Evolutionary conservation across 345 rosid species (phyloP), one percentile per base, ranked within the genome.

Genomic region (Rhodomyrtus tomentosa): DNA sequence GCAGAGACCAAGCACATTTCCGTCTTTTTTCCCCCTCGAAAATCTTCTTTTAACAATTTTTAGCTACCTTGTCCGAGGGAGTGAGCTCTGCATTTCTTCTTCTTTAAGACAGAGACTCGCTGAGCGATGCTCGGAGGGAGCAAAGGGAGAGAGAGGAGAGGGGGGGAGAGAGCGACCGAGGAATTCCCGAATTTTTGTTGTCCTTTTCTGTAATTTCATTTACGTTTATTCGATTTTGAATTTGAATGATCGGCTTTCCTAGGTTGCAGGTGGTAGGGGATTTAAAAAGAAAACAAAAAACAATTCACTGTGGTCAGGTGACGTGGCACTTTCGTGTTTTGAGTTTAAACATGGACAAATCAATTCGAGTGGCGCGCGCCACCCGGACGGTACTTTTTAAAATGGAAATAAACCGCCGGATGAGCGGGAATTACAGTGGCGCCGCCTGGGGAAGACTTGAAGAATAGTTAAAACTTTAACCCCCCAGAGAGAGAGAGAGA

Each of bases 371-470:
- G 84, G 29, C 45, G 42, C 76, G 74, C 76, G 73, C 74, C 20
- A 36, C 42, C 32, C 21, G 18, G 52, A 85, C 14, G 11, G 59
- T 42, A 20, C 18, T 50, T 62, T 83, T 72, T 6, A 73, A 84
- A 84, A 52, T 49, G 55, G 86, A 92, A 89, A 87, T 87, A 80
- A 20, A 80, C 86, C 50, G 68, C 62, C 21, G 83, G 85, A 86
- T 82, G 94, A 91, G 94, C 93, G 96, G 93, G 94, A 93, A 92
- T 91, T 81, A 87, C 86, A 54, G 90, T 15, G 62, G 85, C 49
- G 81, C 42, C 50, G 55, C 48, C 73, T 83, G 62, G 51, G 81
- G 82, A 82, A 82, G 82, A 50, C 51, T 52, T 7, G 18, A 85
- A 82, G 62, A 29, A 21, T 7, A 1, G 51, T 9, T 9, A 51